phyloP scores from a whole-genome alignment of 2,329 filamentous ascomycete species.

The Myrmaecium sp. region DNA sequence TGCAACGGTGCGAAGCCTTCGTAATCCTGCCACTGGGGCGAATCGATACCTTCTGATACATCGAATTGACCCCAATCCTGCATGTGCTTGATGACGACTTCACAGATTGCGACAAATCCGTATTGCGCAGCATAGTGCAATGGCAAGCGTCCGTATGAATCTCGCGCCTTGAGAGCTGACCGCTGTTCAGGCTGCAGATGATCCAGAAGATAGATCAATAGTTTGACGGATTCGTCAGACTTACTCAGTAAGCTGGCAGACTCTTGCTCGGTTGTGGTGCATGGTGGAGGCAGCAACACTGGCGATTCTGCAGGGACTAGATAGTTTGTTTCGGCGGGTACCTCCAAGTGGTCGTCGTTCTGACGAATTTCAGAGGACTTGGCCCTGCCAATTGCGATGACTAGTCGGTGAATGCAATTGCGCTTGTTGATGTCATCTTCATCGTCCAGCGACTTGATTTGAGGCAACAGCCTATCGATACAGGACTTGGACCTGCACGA shows the following conservation, averaged over 20 bases:
- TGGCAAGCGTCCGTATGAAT: conserved; percentile 68
- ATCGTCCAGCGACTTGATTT: conserved; percentile 60
- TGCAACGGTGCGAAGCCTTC: conserved; percentile 87
- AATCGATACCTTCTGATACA: conserved; percentile 71
- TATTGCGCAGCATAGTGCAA: conserved; percentile 92
- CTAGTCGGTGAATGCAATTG: conserved; percentile 81
- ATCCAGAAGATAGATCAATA: conserved; percentile 48
- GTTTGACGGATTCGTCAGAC: conserved; percentile 59
- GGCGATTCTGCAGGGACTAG: conserved; percentile 64
- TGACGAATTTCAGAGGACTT: conserved; percentile 34
- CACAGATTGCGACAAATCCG: conserved; percentile 79
- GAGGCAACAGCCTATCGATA: conserved; percentile 52
- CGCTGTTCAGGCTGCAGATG: conserved; percentile 52
- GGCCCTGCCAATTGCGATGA: conserved; percentile 78
- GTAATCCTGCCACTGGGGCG: conserved; percentile 73
- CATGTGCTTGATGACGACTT: conserved; percentile 76
- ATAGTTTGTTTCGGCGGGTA: conserved; percentile 46
- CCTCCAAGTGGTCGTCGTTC: conserved; percentile 33
- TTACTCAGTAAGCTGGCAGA: conserved; percentile 41
- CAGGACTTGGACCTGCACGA: conserved; percentile 50
- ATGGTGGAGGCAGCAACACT: conserved; percentile 40
- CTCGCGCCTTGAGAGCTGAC: conserved; percentile 47
- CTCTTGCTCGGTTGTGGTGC: conserved; percentile 50
- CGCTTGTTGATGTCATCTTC: conserved; percentile 85
- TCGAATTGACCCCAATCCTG: conserved; percentile 79